A percentile compares a stretch with the other conserved stretches of the same genome.
Evolutionary conservation across 805 yeast species (phyloP).

Genomic region (Metschnikowia santaceciliae): DNA sequence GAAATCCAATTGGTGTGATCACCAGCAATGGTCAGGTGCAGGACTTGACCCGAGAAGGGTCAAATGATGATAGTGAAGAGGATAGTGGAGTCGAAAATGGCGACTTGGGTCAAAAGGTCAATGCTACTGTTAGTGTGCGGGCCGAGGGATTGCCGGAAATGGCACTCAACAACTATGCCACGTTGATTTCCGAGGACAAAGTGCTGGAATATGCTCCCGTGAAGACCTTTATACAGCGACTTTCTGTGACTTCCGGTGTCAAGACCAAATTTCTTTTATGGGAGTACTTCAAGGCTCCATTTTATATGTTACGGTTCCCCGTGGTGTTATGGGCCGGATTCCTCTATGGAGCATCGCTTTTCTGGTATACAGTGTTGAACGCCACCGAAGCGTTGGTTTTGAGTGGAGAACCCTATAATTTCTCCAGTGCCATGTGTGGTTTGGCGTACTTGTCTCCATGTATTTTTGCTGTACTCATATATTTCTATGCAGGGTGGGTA

Average conservation of each 20-base stretch:
- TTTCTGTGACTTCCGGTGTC: constrained; percentile 13
- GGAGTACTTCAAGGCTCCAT: constrained; percentile 19
- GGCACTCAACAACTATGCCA: constrained; percentile 8
- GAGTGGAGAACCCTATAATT: constrained; percentile 47
- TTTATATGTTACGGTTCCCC: constrained; percentile 17
- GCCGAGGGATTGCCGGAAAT: neutral
- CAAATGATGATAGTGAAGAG: too few species aligned
- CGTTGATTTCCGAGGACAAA: constrained; percentile 6
- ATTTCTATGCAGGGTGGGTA: constrained; percentile 17
- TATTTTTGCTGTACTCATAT: constrained; percentile 13
- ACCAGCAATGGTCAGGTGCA: constrained; percentile 7
- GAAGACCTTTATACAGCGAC: constrained; percentile 11
- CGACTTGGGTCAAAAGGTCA: neutral
- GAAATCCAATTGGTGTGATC: constrained; percentile 9
- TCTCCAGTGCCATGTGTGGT: constrained; percentile 28
- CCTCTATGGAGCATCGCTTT: constrained; percentile 20
- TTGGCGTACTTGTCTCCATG: constrained; percentile 17
- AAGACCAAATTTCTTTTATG: constrained; percentile 13
- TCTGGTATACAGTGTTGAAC: constrained; percentile 23
- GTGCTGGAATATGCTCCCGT: constrained; percentile 6
- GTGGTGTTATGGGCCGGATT: constrained; percentile 21
- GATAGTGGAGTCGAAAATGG: too few species aligned
- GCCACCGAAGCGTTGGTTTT: constrained; percentile 22
- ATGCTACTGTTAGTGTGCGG: neutral
- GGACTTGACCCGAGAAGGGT: too few species aligned